Base-by-base conservation (phyloP, 805 yeast species). In the Lipomyces kockii region DNA sequence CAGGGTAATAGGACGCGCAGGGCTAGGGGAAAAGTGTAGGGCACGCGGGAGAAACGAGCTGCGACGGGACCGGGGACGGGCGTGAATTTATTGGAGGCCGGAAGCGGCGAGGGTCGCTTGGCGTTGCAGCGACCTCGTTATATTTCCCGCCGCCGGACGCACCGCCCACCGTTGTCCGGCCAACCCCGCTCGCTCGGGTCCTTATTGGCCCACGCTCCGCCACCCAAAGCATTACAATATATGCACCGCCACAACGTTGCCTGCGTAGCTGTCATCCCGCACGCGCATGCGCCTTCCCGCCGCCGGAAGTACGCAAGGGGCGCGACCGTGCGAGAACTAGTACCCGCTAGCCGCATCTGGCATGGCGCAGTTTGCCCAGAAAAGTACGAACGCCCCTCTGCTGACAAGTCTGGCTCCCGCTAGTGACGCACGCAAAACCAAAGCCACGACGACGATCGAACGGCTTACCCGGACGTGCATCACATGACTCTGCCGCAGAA, bases 41-140 rank as follows among this genome's bases (percentile, higher is more conserved):
- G 22, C 49, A 43, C 49, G 49, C 49, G 49, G 49, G 49, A 43
- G 49, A n/a, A 43, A 43, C 49, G 49, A 43, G 22, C 49, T 17
- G 49, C 22, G 49, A 43, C 49, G 49, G 49, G 49, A n/a, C 49
- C 25, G 49, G 49, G 49, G 49, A n/a, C 49, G 49, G 49, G 29
- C 61, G 61, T 27, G 54, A 27, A 22, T 29, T 52, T 52, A 58
- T 58, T 37, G 53, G 32, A 52, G 58, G 35, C 25, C 27, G 63
- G 43, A 51, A 57, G 52, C 53, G 46, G 52, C 34, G 11, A 20
- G 37, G 3, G 27, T 37, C 52, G 58, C 53, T 37, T 37, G 58
- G 20, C 32, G 32, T 25, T 4, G 14, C 9, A n/a, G 49, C 49
- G 22, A n/a, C 49, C 49, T 17, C 49, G 49, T n/a, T 17, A 43